Percentiles rank a stretch among this genome's conserved stretches.
phyloP scores from a whole-genome alignment of 345 rosid species.

The Acer saccharum region DNA sequence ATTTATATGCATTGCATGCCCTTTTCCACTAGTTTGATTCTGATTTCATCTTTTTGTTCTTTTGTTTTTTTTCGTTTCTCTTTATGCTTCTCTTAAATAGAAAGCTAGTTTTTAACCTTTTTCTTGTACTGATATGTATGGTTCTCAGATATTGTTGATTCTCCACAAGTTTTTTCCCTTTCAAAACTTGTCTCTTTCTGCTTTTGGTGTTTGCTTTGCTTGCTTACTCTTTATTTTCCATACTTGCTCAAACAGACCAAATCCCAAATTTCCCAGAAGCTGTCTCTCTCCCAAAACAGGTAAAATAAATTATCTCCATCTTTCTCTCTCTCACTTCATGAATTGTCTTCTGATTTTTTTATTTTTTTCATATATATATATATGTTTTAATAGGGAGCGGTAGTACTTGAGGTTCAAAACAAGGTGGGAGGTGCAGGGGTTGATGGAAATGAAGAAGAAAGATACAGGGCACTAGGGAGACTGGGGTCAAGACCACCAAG shows the following conservation, averaged over 20 bases:
- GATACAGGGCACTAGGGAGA: conserved; percentile 22
- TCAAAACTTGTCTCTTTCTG: background rate
- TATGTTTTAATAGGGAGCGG: background rate
- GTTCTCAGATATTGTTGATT: background rate
- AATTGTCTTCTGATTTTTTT: background rate
- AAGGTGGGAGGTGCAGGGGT: background rate
- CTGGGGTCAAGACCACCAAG: conserved; percentile 39
- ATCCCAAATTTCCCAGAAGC: conserved; percentile 4
- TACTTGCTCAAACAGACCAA: background rate
- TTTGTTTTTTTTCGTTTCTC: background rate
- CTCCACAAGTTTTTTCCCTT: background rate
- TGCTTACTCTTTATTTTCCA: background rate
- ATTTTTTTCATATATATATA: background rate
- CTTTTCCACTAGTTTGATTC: background rate
- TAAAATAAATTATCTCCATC: background rate
- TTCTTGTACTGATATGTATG: background rate
- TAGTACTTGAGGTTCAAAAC: background rate
- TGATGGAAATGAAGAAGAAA: conserved; percentile 5
- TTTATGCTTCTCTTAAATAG: background rate
- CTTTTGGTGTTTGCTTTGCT: background rate
- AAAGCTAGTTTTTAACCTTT: background rate
- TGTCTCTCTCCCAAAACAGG: conserved; percentile 11
- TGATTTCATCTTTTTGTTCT: background rate
- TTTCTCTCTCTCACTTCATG: background rate
- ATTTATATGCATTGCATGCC: background rate